phyloP scores from a whole-genome alignment of 2,329 filamentous ascomycete species.

The Aspergillus arachidicola region DNA sequence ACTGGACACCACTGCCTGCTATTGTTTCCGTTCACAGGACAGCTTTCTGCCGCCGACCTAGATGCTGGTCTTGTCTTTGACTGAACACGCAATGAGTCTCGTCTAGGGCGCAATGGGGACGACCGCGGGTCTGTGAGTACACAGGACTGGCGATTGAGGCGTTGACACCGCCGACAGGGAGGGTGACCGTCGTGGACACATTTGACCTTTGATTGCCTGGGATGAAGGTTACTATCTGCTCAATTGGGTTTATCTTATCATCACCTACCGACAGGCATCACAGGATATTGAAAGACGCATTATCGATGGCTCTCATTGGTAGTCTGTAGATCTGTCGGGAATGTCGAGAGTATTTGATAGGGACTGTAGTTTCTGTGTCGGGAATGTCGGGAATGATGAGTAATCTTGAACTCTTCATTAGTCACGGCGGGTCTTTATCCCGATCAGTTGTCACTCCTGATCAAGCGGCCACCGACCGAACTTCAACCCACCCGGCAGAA shows the following conservation, averaged over 20 bases:
- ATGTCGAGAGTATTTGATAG: no score
- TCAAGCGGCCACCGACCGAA: background rate
- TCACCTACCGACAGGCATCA: conserved; percentile 35
- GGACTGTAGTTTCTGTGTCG: background rate
- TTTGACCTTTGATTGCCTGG: conserved; percentile 40
- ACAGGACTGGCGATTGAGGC: conserved; percentile 27
- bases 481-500: background rate
- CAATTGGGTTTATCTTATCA: background rate
- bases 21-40: conserved; percentile 1
- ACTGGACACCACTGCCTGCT: background rate
- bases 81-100: background rate
- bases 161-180: conserved; percentile 37
- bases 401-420: background rate
- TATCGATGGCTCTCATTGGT: background rate
- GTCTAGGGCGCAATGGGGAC: conserved; percentile 15
- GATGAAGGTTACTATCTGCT: background rate
- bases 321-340: background rate
- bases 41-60: background rate
- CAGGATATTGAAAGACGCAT: conserved; percentile 42
- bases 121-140: conserved; percentile 34
- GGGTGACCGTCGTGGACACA: conserved; percentile 38
- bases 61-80: background rate
- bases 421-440: background rate
- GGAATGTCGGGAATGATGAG: background rate
- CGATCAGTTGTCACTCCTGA: no score